These are phyloP conservation scores for Colletotrichum eleusines DNA, from an alignment of 2,329 filamentous ascomycete species.

Conservation along the genomic window DNA sequence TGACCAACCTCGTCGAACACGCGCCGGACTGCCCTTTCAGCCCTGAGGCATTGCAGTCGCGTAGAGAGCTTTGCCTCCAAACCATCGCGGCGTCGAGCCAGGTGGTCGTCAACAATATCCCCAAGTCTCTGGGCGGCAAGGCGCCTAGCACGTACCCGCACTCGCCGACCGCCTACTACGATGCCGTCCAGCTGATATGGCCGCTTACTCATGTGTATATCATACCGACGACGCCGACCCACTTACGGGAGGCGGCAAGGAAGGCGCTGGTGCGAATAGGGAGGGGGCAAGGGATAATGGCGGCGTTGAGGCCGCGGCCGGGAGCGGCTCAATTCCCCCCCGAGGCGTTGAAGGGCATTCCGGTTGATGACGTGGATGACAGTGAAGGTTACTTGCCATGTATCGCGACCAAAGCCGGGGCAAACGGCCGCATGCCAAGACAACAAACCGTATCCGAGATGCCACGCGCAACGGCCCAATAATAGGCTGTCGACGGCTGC, in stretches of 20 bases:
- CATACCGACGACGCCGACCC: constrained; percentile 46
- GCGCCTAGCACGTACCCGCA: constrained; percentile 44
- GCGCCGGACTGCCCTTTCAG: constrained; percentile 45
- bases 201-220: constrained; percentile 52
- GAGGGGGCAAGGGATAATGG: constrained; percentile 52
- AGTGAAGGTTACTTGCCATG: background rate
- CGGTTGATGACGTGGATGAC: constrained; percentile 13
- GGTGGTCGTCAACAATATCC: constrained; percentile 48
- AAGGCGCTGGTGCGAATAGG: constrained; percentile 50
- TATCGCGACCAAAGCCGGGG: background rate
- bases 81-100: constrained; percentile 47
- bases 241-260: constrained; percentile 48
- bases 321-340: background rate
- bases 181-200: constrained; percentile 55
- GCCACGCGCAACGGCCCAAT: background rate
- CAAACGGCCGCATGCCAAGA: too few species aligned
- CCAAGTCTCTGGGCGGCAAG: constrained; percentile 46
- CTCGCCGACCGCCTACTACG: constrained; percentile 52
- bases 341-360: constrained; percentile 22
- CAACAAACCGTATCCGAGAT: background rate
- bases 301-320: constrained; percentile 47
- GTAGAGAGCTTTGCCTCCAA: constrained; percentile 48
- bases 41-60: constrained; percentile 44
- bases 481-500: background rate
- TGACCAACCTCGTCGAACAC: constrained; percentile 54